These are phyloP conservation scores for Solanum appendiculatum DNA, from an alignment of 257 asterid genomes.

Conservation along the genomic window DNA sequence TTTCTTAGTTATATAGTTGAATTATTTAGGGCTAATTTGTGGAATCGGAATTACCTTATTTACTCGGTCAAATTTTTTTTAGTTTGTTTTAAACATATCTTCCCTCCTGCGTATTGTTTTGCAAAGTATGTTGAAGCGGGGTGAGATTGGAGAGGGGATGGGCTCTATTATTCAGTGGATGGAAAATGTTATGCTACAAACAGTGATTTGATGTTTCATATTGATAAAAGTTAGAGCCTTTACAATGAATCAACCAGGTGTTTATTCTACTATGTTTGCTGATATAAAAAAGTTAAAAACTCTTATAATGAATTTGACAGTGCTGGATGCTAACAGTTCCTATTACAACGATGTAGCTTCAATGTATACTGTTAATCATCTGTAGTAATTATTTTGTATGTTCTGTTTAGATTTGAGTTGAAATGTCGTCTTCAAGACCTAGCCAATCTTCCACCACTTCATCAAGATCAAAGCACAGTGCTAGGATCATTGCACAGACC, in stretches of 20 bases:
- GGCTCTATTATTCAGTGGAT: neutral
- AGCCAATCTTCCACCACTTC: conserved; percentile 57
- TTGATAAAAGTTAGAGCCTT: neutral
- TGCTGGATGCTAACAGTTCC: neutral
- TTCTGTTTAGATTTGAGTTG: conserved; percentile 29
- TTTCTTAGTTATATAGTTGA: neutral
- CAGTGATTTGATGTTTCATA: neutral
- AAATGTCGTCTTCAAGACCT: conserved; percentile 54
- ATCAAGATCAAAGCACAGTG: conserved; percentile 61
- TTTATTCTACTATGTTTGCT: neutral
- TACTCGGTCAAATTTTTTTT: too few relatives aligned
- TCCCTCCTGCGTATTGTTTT: neutral
- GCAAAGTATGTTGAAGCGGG: neutral
- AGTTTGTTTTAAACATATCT: neutral
- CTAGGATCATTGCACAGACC: conserved; percentile 69
- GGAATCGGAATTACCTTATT: neutral
- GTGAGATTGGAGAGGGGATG: neutral
- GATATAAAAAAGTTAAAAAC: neutral
- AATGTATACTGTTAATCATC: neutral
- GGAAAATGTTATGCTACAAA: neutral
- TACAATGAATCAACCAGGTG: neutral
- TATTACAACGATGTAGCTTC: neutral
- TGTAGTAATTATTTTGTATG: neutral
- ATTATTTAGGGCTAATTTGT: neutral
- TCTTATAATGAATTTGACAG: neutral